Evolutionary conservation across 805 yeast genomes (phyloP).

Genomic region (Tetrapisispora fleetii): DNA sequence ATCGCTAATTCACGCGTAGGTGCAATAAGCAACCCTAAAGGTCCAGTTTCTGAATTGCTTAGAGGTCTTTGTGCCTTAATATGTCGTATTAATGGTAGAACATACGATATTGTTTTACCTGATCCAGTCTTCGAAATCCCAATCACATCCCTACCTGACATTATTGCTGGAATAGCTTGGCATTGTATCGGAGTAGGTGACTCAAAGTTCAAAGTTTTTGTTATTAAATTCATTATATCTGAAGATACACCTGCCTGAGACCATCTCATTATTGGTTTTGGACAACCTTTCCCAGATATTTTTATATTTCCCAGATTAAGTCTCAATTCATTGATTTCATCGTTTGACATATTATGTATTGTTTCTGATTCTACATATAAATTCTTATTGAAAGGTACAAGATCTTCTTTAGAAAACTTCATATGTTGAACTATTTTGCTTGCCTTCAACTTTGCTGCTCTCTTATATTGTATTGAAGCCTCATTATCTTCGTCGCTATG

Average conservation of each 20-base stretch:
- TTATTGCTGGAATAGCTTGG: constrained; percentile 81
- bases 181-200: constrained; percentile 83
- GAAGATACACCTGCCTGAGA: constrained; percentile 70
- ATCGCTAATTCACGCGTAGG: constrained; percentile 91
- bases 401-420: constrained; percentile 25
- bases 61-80: constrained; percentile 60
- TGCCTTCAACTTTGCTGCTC: constrained; percentile 32
- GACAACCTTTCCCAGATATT: constrained; percentile 48
- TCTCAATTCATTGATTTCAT: constrained; percentile 49
- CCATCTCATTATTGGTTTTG: constrained; percentile 68
- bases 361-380: constrained; percentile 54
- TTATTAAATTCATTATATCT: constrained; percentile 42
- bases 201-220: constrained; percentile 40
- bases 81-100: constrained; percentile 77
- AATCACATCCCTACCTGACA: constrained; percentile 83
- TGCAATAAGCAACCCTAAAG: constrained; percentile 67
- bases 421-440: constrained; percentile 28
- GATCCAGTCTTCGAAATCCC: constrained; percentile 97
- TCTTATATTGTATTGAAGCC: constrained; percentile 30
- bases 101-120: constrained; percentile 86
- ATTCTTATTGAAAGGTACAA: constrained; percentile 46
- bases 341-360: constrained; percentile 36
- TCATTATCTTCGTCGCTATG: constrained; percentile 13
- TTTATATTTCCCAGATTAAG: constrained; percentile 52
- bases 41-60: constrained; percentile 47